Evolutionary conservation across 106 monocot species (phyloP).

Genomic region (Posidonia australis): DNA sequence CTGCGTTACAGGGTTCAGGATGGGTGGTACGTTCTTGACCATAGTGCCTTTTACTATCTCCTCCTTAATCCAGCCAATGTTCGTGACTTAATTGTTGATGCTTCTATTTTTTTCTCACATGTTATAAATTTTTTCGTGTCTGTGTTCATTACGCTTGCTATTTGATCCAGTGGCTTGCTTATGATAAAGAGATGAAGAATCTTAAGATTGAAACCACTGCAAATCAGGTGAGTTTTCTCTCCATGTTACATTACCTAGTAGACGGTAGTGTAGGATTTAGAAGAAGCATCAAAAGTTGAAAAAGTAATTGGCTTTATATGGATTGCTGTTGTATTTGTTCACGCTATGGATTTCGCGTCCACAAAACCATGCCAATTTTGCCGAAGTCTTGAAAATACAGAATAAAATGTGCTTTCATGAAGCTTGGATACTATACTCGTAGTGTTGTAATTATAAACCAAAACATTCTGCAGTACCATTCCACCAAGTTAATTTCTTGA

Average conservation of each 20-base stretch:
- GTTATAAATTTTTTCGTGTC: background rate
- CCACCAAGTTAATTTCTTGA: too few relatives aligned
- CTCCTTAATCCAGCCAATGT: background rate
- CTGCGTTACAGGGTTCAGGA: conserved; percentile 97
- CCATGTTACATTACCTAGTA: background rate
- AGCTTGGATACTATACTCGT: too few relatives aligned
- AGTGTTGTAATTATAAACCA: too few relatives aligned
- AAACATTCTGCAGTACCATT: too few relatives aligned
- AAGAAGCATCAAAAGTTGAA: background rate
- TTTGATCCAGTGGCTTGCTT: conserved; percentile 67
- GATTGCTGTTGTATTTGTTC: too few relatives aligned
- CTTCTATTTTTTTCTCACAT: background rate
- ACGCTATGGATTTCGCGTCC: too few relatives aligned
- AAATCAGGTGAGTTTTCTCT: conserved; percentile 59
- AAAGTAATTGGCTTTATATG: background rate
- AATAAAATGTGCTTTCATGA: too few relatives aligned
- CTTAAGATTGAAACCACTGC: conserved; percentile 76
- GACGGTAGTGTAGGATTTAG: too few relatives aligned
- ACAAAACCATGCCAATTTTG: too few relatives aligned
- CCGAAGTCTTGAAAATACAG: too few relatives aligned
- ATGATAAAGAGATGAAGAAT: conserved; percentile 80
- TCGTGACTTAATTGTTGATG: background rate
- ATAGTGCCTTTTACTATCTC: background rate
- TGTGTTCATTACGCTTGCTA: background rate
- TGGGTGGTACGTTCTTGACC: conserved; percentile 65